Percentiles rank a stretch among this genome's conserved stretches.
Conservation (phyloP, 176 grass and related monocot genomes). For the Cocos nucifera region DNA sequence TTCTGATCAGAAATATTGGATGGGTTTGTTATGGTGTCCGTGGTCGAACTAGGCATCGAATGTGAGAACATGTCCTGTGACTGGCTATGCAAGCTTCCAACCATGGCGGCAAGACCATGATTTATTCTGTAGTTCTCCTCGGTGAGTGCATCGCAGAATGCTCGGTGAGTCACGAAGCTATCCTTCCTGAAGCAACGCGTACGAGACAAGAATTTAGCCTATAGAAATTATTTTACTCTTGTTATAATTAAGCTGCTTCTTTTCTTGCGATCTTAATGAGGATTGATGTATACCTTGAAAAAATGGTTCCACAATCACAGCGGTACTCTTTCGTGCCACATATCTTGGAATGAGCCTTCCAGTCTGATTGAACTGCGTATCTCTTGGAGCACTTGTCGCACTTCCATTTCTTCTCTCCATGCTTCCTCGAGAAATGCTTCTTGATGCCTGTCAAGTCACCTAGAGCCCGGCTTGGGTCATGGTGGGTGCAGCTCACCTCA, state of each 20-base stretch:
- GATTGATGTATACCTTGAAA: conserved; percentile 28
- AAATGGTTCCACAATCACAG: conserved; percentile 56
- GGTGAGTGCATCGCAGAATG: conserved; percentile 47
- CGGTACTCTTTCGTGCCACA: conserved; percentile 40
- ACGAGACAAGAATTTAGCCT: neutral
- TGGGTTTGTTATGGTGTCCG: conserved; percentile 36
- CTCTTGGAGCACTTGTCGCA: conserved; percentile 10
- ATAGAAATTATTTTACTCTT: neutral
- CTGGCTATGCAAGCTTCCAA: conserved; percentile 49
- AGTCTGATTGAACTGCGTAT: conserved; percentile 17
- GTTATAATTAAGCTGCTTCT: too few relatives aligned
- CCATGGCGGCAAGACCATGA: conserved; percentile 36
- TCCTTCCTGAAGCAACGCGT: conserved; percentile 45
- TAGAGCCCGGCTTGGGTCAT: conserved; percentile 38
- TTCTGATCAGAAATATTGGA: conserved; percentile 32
- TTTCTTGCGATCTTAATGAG: too few relatives aligned
- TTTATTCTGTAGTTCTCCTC: conserved; percentile 44
- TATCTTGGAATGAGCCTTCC: neutral
- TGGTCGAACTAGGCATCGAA: conserved; percentile 27
- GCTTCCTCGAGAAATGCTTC: conserved; percentile 9
- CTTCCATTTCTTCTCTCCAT: conserved; percentile 10
- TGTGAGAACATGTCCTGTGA: conserved; percentile 33
- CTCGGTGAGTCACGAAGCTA: conserved; percentile 59
- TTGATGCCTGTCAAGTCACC: conserved; percentile 36
- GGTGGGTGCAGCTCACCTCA: conserved; percentile 46